These are phyloP conservation scores for Quercus lobata DNA, from an alignment of 331 rosid species.

Conservation along the genomic window DNA sequence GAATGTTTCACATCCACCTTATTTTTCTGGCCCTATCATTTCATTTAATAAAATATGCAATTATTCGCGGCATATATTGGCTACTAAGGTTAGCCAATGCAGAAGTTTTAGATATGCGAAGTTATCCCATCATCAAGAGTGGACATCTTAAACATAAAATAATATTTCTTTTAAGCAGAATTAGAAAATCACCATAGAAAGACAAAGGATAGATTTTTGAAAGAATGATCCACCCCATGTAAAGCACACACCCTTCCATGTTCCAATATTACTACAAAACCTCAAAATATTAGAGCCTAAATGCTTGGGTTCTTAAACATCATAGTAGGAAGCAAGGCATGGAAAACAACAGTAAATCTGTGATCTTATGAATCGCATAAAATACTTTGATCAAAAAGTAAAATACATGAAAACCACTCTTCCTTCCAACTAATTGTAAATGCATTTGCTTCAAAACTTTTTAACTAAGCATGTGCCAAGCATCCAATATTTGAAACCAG, in stretches of 20 bases:
- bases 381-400: neutral
- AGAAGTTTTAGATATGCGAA: neutral
- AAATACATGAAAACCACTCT: too few species aligned
- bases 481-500: too few species aligned
- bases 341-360: neutral
- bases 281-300: neutral
- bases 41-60: neutral
- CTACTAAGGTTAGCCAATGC: neutral
- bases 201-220: neutral
- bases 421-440: too few species aligned
- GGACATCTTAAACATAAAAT: neutral
- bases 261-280: neutral
- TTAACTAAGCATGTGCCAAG: too few species aligned
- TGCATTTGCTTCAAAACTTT: neutral
- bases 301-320: neutral
- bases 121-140: neutral
- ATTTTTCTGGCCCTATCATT: neutral
- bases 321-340: neutral
- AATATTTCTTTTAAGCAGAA: neutral
- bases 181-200: neutral
- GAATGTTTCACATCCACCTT: neutral
- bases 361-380: neutral
- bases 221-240: neutral
- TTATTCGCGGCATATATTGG: neutral
- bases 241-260: neutral